Percentiles rank a stretch among this genome's conserved stretches.
Conservation (phyloP, 805 yeast species). For the Nakazawaea sp. region DNA sequence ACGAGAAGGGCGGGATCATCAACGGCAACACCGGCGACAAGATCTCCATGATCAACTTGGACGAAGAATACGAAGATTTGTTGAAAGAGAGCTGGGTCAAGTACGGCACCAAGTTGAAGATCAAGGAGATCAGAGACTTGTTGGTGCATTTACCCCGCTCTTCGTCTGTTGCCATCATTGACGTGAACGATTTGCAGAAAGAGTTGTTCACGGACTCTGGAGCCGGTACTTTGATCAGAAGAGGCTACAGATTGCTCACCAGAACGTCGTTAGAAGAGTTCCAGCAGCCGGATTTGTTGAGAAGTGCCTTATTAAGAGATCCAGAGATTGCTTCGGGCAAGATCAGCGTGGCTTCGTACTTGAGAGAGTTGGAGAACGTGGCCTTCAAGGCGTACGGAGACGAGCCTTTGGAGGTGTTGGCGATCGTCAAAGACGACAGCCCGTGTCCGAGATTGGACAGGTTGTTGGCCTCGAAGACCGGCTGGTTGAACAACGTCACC, state of each 20-base stretch:
- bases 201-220: constrained; percentile 98
- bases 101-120: constrained; percentile 96
- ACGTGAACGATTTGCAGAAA: constrained; percentile 91
- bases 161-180: constrained; percentile 95
- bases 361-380: constrained; percentile 58
- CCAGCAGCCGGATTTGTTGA: constrained; percentile 64
- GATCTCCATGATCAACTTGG: constrained; percentile 84
- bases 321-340: constrained; percentile 65
- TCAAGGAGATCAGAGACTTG: constrained; percentile 92
- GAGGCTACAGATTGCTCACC: constrained; percentile 85
- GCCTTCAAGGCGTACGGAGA: constrained; percentile 82
- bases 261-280: constrained; percentile 67
- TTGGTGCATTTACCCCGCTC: constrained; percentile 93
- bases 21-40: constrained; percentile 90
- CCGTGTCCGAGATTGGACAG: constrained; percentile 70
- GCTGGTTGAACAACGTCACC: constrained; percentile 96
- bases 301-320: constrained; percentile 73
- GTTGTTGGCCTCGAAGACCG: constrained; percentile 79
- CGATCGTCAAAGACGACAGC: constrained; percentile 56
- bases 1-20: constrained; percentile 96
- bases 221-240: constrained; percentile 96
- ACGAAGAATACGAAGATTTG: constrained; percentile 89
- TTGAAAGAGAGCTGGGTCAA: constrained; percentile 97
- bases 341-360: constrained; percentile 73
- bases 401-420: constrained; percentile 91